Base-by-base conservation (phyloP, 805 yeast genomes). In the Saturnispora zaruensis region DNA sequence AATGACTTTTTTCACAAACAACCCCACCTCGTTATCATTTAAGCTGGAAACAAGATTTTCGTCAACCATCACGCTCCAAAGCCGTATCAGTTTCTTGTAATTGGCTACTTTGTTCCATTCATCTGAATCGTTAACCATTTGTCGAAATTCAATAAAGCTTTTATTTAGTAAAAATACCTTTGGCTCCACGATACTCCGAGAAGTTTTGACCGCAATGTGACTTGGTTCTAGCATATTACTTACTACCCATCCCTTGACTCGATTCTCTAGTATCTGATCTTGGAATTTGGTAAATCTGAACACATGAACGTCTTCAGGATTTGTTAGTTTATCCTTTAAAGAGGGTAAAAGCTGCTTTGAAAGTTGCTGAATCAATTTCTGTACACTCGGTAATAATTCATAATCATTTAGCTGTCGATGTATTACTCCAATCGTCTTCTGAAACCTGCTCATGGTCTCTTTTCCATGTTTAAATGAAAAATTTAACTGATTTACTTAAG, bases 1-100 rank as follows among this genome's bases (percentile, higher is more conserved):
- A 14, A 51, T 34, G 3, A 54, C 26, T n/a, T 26, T 18, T 33
- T 54, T 50, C 2, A 52, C 24, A 9, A 54, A 28, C 16, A 37
- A 41, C 1, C 51, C 57, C 1, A 54, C 21, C 23, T 54, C 57
- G n/a, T 30, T 23, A 7, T 48, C 49, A 16, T 41, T 25, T 25
- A 33, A 26, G 4, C 28, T 21, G 5, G 37, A 18, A 2, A 36
- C 32, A 6, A 7, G 1, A 3, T 34, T 46, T 20, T 51, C 46
- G n/a, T 43, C 44, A 8, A 46, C 26, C 4, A 49, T 5, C 9
- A 25, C 9, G 5, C 11, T 26, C 43, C 51, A 54, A n/a, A 48
- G 4, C 20, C 30, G 37, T 9, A 42, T 21, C 8, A 54, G 26
- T 16, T 50, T 36, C 13, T 49, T 25, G 18, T 43, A 51, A 30